These are phyloP conservation scores for Daldinia sp. DNA, from an alignment of 2,329 filamentous ascomycete genomes.

Conservation along the genomic window DNA sequence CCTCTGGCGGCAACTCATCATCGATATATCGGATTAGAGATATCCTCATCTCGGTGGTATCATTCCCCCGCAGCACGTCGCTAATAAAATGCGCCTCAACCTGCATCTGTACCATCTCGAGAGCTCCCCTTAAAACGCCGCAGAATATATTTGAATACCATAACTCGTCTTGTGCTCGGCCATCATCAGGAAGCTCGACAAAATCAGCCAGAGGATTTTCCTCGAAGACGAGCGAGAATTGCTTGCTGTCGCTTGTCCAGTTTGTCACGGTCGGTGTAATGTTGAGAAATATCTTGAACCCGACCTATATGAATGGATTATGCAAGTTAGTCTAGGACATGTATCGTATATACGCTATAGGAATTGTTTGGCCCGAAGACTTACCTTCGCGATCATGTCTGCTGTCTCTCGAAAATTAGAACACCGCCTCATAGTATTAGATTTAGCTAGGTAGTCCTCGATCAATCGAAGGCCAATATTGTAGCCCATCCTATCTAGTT, in stretches of 20 bases:
- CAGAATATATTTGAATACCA: conserved; percentile 99
- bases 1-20: conserved; percentile 95
- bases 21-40: conserved; percentile 93
- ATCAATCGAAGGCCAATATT: conserved; percentile 96
- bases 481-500: conserved; percentile 99
- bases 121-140: conserved; percentile 85
- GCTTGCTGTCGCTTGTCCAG: conserved; percentile 95
- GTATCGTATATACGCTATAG: not conserved
- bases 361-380: conserved; percentile 11
- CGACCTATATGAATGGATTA: conserved; percentile 67
- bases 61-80: conserved; percentile 89
- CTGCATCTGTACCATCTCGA: conserved; percentile 99
- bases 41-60: conserved; percentile 96
- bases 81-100: conserved; percentile 97
- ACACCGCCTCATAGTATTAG: conserved; percentile 86
- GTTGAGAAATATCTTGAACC: conserved; percentile 99
- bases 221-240: conserved; percentile 95
- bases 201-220: conserved; percentile 98
- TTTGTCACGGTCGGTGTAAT: conserved; percentile 93
- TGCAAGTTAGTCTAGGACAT: conserved; percentile 34
- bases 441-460: conserved; percentile 97
- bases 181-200: conserved; percentile 96
- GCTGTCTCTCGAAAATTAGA: conserved; percentile 94
- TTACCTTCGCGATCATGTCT: conserved; percentile 92
- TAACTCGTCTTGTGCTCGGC: conserved; percentile 91